A percentile compares a stretch with the other conserved stretches of the same genome.
These are phyloP conservation scores for Aspergillus affinis DNA, from an alignment of 495 filamentous ascomycete species.

Conservation along the genomic window DNA sequence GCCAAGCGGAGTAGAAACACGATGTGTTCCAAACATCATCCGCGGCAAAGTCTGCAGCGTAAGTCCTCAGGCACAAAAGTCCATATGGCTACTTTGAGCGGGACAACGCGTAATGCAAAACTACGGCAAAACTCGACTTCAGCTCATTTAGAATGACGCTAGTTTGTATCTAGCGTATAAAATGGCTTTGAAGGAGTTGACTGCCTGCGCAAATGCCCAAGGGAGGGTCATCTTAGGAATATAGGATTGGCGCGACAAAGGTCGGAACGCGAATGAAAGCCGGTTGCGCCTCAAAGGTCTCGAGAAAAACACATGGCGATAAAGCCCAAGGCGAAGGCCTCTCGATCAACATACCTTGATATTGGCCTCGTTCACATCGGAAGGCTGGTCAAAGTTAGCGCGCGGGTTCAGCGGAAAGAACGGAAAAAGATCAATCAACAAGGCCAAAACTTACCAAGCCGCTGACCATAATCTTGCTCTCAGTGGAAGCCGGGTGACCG, in stretches of 20 bases:
- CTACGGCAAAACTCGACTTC: constrained; percentile 50
- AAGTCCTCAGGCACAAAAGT: constrained; percentile 24
- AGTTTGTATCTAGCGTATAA: constrained; percentile 26
- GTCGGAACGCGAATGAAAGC: constrained; percentile 37
- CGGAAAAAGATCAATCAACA: not conserved
- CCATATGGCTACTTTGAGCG: constrained; percentile 18
- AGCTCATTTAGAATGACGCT: constrained; percentile 33
- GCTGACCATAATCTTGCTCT: constrained; percentile 97
- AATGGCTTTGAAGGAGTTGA: constrained; percentile 42
- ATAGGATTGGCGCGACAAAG: constrained; percentile 28
- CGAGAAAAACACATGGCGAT: constrained; percentile 51
- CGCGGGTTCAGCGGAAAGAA: constrained; percentile 1
- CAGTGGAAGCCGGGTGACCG: constrained; percentile 57
- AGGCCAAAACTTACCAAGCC: constrained; percentile 74
- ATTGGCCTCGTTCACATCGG: constrained; percentile 89
- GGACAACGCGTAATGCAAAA: constrained; percentile 34
- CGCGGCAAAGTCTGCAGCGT: constrained; percentile 39
- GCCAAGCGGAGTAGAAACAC: constrained; percentile 25
- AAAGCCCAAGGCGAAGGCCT: constrained; percentile 56
- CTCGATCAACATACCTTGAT: constrained; percentile 98
- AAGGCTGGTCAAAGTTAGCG: constrained; percentile 68
- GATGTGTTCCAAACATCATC: constrained; percentile 31
- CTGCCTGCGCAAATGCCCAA: constrained; percentile 34
- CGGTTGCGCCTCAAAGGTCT: constrained; percentile 44
- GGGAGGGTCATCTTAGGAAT: constrained; percentile 18